Conservation (phyloP, 495 filamentous ascomycete genomes). For the Aspergillus saccharolyticus region DNA sequence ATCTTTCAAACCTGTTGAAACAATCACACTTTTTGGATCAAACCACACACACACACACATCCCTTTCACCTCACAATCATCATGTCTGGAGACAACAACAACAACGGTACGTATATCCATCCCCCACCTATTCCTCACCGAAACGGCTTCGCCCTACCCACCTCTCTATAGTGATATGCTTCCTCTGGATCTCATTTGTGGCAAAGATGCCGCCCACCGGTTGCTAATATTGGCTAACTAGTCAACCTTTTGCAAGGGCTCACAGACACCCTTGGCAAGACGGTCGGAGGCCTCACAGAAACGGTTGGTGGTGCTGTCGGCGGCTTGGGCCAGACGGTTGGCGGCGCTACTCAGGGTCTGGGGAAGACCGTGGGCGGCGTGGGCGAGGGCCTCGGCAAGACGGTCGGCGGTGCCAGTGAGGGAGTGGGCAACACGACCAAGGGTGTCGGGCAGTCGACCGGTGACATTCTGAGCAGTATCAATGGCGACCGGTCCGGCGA, state of each 20-base stretch:
- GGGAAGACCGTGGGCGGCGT: conserved; percentile 33
- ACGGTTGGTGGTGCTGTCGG: conserved; percentile 31
- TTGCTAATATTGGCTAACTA: conserved; percentile 5
- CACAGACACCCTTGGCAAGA: conserved; percentile 33
- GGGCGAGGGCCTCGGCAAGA: conserved; percentile 30
- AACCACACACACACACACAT: background rate
- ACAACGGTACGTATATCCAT: conserved; percentile 1
- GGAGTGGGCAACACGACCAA: conserved; percentile 34
- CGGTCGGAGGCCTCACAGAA: conserved; percentile 5
- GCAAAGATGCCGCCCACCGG: background rate
- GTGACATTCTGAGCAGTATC: conserved; percentile 8
- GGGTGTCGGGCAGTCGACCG: conserved; percentile 15
- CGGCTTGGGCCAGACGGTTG: conserved; percentile 28
- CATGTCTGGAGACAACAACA: conserved; percentile 1
- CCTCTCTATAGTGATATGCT: background rate
- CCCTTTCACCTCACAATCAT: background rate
- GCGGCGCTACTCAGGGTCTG: conserved; percentile 18
- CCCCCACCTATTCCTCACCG: background rate
- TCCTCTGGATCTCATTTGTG: background rate
- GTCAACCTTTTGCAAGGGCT: conserved; percentile 31
- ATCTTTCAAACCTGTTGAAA: no score
- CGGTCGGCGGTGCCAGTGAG: conserved; percentile 28
- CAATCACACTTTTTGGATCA: no score
- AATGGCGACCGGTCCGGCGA: background rate
- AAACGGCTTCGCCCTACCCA: background rate